Percentiles rank a stretch among this genome's conserved stretches.
phyloP scores from a whole-genome alignment of 2,329 filamentous ascomycete genomes.

The Talaromyces amestolkiae region DNA sequence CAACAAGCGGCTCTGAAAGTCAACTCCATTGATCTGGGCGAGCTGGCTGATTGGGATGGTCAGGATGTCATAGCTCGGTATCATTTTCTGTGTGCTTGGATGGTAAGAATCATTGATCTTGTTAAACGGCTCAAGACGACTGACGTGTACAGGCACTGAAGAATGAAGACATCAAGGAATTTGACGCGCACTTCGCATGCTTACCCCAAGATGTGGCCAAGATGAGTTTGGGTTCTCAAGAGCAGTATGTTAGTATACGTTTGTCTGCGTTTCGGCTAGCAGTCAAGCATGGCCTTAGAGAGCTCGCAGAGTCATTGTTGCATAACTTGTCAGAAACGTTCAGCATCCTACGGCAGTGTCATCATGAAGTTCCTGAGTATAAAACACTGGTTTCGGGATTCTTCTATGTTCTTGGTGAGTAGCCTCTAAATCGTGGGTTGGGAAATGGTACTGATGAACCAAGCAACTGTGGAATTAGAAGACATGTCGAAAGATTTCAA shows the following conservation, averaged over 20 bases:
- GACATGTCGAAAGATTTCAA: background rate
- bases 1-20: constrained; percentile 52
- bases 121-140: background rate
- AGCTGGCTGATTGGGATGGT: constrained; percentile 13
- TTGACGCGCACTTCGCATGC: constrained; percentile 73
- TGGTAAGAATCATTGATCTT: constrained; percentile 52
- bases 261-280: constrained; percentile 69
- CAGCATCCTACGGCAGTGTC: constrained; percentile 41
- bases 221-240: constrained; percentile 53
- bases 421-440: background rate
- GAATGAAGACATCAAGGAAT: constrained; percentile 64
- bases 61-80: constrained; percentile 54
- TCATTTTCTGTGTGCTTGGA: constrained; percentile 60
- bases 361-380: background rate
- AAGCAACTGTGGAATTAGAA: constrained; percentile 29
- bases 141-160: constrained; percentile 7
- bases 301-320: constrained; percentile 68
- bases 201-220: constrained; percentile 39
- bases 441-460: background rate
- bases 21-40: constrained; percentile 1
- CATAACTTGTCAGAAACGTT: constrained; percentile 63
- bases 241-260: constrained; percentile 65
- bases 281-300: constrained; percentile 52
- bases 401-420: constrained; percentile 58
- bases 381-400: constrained; percentile 50